phyloP scores from a whole-genome alignment of 2,329 filamentous ascomycete genomes.

The Blumeriella jaapii region DNA sequence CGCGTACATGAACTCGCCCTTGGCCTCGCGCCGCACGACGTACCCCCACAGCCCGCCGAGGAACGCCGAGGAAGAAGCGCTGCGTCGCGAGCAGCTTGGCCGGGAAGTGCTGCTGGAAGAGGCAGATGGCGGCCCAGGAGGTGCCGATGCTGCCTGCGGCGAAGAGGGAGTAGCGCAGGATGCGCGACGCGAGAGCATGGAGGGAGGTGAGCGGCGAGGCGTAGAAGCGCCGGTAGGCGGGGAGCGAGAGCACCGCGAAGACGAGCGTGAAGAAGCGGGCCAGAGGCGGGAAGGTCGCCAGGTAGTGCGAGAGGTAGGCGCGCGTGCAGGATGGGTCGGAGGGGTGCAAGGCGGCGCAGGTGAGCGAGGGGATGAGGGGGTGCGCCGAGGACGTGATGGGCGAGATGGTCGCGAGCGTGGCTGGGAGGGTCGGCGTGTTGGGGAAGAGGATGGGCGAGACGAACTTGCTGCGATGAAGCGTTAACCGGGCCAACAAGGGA shows the following conservation, averaged over 20 bases:
- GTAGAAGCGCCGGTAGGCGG: constrained; percentile 56
- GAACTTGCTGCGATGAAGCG: constrained; percentile 51
- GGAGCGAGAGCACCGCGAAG: constrained; percentile 55
- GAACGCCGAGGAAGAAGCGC: constrained; percentile 78
- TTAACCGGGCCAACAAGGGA: no score
- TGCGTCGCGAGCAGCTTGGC: constrained; percentile 65
- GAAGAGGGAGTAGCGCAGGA: constrained; percentile 67
- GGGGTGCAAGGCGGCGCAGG: constrained; percentile 83
- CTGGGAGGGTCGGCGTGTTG: constrained; percentile 51
- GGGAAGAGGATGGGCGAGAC: constrained; percentile 82
- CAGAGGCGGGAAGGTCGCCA: constrained; percentile 68
- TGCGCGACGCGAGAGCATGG: constrained; percentile 52
- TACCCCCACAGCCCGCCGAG: constrained; percentile 78
- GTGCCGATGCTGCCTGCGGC: constrained; percentile 75
- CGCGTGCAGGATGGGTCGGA: constrained; percentile 77
- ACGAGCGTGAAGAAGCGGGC: constrained; percentile 67
- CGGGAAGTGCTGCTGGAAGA: constrained; percentile 74
- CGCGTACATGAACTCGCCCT: constrained; percentile 67
- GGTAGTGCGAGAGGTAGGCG: constrained; percentile 79
- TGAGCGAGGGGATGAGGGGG: constrained; percentile 72
- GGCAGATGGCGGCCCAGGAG: constrained; percentile 79
- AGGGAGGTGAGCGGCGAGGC: constrained; percentile 56
- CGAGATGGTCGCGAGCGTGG: constrained; percentile 54
- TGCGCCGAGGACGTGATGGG: constrained; percentile 78
- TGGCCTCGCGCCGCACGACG: constrained; percentile 52